Percentiles rank a stretch among this genome's conserved stretches.
phyloP scores from a whole-genome alignment of 352 stramenopile genomes.

The Pythium pectinolyticum region DNA sequence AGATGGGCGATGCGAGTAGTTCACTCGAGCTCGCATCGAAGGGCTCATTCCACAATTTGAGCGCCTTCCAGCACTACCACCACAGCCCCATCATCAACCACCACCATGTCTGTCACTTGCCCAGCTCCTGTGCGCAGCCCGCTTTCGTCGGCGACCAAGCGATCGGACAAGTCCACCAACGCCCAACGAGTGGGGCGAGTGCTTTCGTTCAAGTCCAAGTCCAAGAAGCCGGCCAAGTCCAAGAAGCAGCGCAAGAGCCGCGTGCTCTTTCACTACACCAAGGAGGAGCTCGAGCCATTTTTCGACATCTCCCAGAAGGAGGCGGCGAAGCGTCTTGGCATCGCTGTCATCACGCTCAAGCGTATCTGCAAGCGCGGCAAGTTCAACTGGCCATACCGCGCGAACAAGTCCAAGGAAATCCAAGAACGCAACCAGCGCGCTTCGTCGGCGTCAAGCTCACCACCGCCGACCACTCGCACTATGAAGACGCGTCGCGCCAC shows the following conservation, averaged over 20 bases:
- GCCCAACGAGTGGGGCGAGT: constrained; percentile 21
- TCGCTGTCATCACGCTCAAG: constrained; percentile 73
- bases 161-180: constrained; percentile 6
- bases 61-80: constrained; percentile 17
- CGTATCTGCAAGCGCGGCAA: constrained; percentile 52
- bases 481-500: not conserved
- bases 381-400: constrained; percentile 61
- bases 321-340: constrained; percentile 41
- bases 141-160: constrained; percentile 14
- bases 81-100: not conserved
- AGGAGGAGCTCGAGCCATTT: constrained; percentile 36
- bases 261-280: constrained; percentile 42
- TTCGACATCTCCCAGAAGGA: constrained; percentile 54
- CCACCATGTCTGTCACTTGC: constrained; percentile 16
- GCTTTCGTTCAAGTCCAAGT: constrained; percentile 26
- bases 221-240: constrained; percentile 11
- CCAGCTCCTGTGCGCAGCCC: constrained; percentile 13
- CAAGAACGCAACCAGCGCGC: constrained; percentile 10
- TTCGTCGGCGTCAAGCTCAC: not conserved
- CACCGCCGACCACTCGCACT: not conserved
- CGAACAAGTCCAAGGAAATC: constrained; percentile 28
- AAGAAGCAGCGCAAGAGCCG: constrained; percentile 46
- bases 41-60: constrained; percentile 42
- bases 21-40: constrained; percentile 7
- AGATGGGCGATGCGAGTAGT: not conserved